Base-by-base conservation (phyloP, 495 filamentous ascomycete genomes). In the Podospora conica region DNA sequence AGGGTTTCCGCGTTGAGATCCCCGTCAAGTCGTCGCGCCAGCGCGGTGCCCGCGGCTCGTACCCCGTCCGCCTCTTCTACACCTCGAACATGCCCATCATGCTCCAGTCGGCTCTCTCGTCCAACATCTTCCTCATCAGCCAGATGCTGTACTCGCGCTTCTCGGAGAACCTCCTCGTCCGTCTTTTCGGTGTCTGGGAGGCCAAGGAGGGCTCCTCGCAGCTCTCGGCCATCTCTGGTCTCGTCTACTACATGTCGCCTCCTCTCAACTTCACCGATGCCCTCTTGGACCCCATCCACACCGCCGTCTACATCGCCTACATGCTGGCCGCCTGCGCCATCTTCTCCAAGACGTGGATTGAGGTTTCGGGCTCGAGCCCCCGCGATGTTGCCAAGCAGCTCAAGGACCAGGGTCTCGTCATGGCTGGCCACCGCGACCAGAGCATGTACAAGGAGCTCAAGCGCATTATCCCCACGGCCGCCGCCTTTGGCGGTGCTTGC, bases 371-470 rank as follows among this genome's bases (percentile, higher is more conserved):
- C 76, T 96, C 93, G 65, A 91, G 90, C 79, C 96, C 96, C 24
- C 90, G 96, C 77, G 96, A 99, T 76, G 96, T 99, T 68, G 96
- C 96, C 69, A 99, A 99, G 88, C 96, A 99, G 82, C 87, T 99
- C 75, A 99, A 99, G 88, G 96, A 98, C 75, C 94, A 97, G 81
- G 94, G 96, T 73, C 88, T 99, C 59, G 93, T 98, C 72, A 99
- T 99, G 96, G 95, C 96, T 72, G 96, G 96, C 68, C 96, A 99
- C 82, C 88, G 96, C 81, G 96, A 99, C 81, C 93, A 97, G 85
- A 96, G 91, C 85, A 98, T 98, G 96, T 99, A 99, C 87, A 96
- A 95, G 86, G 96, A 99, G 77, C 85, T 99, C 63, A 99, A 99
- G 90, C 88, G 96, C 71, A 92, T 99, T 71, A 99, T 99, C 67